Evolutionary conservation across 257 asterid genomes (phyloP).

Genomic region (Gardenia jasminoides): DNA sequence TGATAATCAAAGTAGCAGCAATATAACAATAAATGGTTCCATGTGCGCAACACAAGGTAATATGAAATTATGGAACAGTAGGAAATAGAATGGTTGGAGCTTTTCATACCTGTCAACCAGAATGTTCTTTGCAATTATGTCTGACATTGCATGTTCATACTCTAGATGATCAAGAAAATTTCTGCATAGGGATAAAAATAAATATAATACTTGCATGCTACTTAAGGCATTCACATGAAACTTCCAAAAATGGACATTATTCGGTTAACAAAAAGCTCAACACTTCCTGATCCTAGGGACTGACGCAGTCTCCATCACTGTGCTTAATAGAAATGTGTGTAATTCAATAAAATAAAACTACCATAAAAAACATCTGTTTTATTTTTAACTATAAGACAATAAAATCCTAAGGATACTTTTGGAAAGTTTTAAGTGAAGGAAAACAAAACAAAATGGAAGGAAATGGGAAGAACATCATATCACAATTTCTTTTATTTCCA

Average conservation of each 20-base stretch:
- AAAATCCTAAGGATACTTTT: not conserved
- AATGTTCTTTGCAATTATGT: constrained; percentile 58
- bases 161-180: constrained; percentile 88
- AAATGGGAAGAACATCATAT: too few species aligned
- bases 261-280: not conserved
- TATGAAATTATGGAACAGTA: not conserved
- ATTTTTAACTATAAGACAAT: not conserved
- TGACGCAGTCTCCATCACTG: not conserved
- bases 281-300: not conserved
- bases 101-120: constrained; percentile 60
- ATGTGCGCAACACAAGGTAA: not conserved
- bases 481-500: too few species aligned
- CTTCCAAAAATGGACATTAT: not conserved
- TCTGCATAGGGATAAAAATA: constrained; percentile 39
- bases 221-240: not conserved
- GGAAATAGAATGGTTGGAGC: constrained; percentile 6
- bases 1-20: not conserved
- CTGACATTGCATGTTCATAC: constrained; percentile 83
- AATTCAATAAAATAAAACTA: not conserved
- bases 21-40: not conserved
- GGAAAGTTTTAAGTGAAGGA: too few species aligned
- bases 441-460: too few species aligned
- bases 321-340: not conserved
- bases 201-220: too few species aligned
- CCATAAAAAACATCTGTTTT: not conserved